Evolutionary conservation across 352 stramenopile species (phyloP).

Genomic region (Phytophthora brassicae): DNA sequence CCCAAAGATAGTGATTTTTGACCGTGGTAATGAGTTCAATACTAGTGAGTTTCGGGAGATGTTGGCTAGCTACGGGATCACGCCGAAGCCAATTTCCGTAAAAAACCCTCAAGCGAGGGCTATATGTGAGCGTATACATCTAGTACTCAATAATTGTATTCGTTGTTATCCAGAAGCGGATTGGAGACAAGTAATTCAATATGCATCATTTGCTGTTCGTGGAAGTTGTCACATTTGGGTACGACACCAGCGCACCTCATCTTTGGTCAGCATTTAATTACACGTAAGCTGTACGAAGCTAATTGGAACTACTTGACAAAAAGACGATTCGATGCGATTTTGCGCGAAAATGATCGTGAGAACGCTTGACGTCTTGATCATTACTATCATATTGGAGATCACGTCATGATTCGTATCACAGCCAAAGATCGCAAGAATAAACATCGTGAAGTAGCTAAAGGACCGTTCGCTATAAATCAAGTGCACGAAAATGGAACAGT

Average conservation of each 20-base stretch:
- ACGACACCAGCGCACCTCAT: conserved; percentile 1
- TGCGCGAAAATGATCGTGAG: not conserved
- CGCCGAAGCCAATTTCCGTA: not conserved
- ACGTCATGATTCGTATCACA: not conserved
- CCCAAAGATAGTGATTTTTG: not conserved
- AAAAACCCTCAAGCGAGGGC: conserved; percentile 10
- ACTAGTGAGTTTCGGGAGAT: not conserved
- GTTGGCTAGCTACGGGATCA: not conserved
- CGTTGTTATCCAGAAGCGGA: too few species aligned
- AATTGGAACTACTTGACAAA: conserved; percentile 6
- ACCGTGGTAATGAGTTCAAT: not conserved
- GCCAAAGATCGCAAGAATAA: not conserved
- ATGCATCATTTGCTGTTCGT: not conserved
- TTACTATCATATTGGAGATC: conserved; percentile 1
- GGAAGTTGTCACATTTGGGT: not conserved
- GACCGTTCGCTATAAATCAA: not conserved
- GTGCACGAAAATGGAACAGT: conserved; percentile 2
- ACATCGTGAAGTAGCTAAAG: not conserved
- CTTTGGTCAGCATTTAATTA: conserved; percentile 5
- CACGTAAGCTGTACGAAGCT: not conserved
- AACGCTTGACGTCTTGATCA: not conserved
- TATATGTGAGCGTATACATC: conserved; percentile 3
- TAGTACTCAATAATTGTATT: conserved; percentile 6
- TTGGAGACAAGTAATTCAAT: conserved; percentile 2
- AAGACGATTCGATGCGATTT: not conserved